Percentiles rank a stretch among this genome's conserved stretches.
Conservation (phyloP, 2,329 filamentous ascomycete genomes). For the Zasmidium angulare region DNA sequence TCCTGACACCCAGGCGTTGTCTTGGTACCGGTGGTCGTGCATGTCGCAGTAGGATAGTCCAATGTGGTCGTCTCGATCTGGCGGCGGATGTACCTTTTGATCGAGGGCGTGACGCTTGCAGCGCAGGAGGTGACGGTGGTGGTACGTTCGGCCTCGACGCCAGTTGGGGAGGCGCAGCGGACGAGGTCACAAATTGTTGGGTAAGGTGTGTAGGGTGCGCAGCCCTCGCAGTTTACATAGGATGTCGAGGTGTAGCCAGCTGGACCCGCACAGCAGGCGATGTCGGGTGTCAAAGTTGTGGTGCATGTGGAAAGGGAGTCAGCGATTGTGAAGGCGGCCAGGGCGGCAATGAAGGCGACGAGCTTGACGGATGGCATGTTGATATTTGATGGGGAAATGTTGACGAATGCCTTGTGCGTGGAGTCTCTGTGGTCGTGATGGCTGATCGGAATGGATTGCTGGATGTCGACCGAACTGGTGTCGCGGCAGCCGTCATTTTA, state of each 20-base stretch:
- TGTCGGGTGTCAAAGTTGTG: not conserved
- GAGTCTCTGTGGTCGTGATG: not conserved
- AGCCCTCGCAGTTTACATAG: conserved; percentile 12
- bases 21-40: conserved; percentile 2
- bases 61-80: not conserved
- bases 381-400: not conserved
- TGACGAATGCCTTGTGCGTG: not conserved
- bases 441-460: no score
- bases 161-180: not conserved
- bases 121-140: conserved; percentile 5
- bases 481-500: no score
- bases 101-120: not conserved
- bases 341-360: not conserved
- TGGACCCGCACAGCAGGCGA: conserved; percentile 6
- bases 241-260: conserved; percentile 3
- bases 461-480: no score
- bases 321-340: not conserved
- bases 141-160: not conserved
- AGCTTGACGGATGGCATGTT: not conserved
- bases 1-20: not conserved
- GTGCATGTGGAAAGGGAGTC: not conserved
- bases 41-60: not conserved
- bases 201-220: not conserved
- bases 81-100: not conserved
- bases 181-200: conserved; percentile 1